A percentile compares a stretch with the other conserved stretches of the same genome.
phyloP scores from a whole-genome alignment of 2,329 filamentous ascomycete genomes.

The Venturia aucupariae region DNA sequence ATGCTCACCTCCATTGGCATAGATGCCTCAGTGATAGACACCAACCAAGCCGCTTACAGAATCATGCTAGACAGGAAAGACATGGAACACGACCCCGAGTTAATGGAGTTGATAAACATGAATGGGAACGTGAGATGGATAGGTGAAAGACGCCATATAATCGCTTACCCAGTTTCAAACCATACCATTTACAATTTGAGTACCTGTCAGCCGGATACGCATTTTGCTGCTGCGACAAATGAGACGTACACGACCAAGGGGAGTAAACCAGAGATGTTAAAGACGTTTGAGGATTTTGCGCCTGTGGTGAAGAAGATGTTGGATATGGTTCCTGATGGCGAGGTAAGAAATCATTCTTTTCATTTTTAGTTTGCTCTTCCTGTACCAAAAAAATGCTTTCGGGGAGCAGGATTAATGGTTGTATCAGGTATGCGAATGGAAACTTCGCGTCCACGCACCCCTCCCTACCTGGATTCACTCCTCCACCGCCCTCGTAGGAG shows the following conservation, averaged over 20 bases:
- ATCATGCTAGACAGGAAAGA: slow-evolving; percentile 64
- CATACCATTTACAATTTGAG: slow-evolving; percentile 60
- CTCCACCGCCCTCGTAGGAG: slow-evolving; percentile 45
- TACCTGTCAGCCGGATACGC: slow-evolving; percentile 50
- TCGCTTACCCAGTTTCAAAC: slow-evolving; percentile 64
- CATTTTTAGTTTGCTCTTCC: too few species aligned
- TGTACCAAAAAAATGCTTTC: too few species aligned
- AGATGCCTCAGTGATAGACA: slow-evolving; percentile 52
- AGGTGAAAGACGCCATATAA: slow-evolving; percentile 64
- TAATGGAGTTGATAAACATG: slow-evolving; percentile 56
- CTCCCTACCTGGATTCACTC: slow-evolving; percentile 53
- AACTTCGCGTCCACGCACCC: slow-evolving; percentile 52
- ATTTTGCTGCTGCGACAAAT: slow-evolving; percentile 49
- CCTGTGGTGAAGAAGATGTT: slow-evolving; percentile 53
- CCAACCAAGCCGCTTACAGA: slow-evolving; percentile 68
- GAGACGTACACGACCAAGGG: slow-evolving; percentile 56
- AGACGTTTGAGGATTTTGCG: slow-evolving; percentile 51
- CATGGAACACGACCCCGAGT: slow-evolving; percentile 58
- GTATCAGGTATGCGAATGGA: slow-evolving; percentile 59
- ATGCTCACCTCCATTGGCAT: slow-evolving; percentile 47
- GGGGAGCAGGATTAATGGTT: too few species aligned
- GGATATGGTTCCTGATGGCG: slow-evolving; percentile 52
- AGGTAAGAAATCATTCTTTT: too few species aligned
- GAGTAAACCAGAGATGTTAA: slow-evolving; percentile 51
- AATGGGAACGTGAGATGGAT: slow-evolving; percentile 67